Conservation (phyloP, 176 grass and related monocot genomes). For the Bromus sterilis region DNA sequence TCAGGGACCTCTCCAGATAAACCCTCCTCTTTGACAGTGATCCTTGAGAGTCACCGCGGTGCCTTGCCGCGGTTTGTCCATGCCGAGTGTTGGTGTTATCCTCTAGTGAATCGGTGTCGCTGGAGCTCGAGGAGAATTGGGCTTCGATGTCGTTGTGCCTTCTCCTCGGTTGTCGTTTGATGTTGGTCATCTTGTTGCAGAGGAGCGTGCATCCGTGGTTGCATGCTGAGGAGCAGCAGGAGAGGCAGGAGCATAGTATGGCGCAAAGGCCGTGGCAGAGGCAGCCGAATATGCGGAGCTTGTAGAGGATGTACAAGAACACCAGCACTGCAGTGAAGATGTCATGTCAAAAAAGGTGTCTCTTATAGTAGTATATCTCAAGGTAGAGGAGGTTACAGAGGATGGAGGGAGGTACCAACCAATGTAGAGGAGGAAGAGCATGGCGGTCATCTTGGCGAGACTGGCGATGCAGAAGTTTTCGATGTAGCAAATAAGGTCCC, state of each 20-base stretch:
- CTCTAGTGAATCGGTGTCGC: neutral
- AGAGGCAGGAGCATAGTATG: constrained; percentile 29
- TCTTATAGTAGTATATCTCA: no score
- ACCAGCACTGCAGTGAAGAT: constrained; percentile 20
- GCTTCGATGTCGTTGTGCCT: constrained; percentile 14
- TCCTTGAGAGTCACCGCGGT: neutral
- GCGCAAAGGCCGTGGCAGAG: constrained; percentile 15
- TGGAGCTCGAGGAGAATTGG: constrained; percentile 16
- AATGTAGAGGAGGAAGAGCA: constrained; percentile 43
- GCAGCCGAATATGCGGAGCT: constrained; percentile 41
- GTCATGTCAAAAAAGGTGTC: no score
- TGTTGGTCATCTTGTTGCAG: constrained; percentile 33
- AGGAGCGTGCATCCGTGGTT: constrained; percentile 11
- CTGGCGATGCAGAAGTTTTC: constrained; percentile 54
- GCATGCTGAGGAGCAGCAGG: constrained; percentile 28
- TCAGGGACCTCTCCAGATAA: constrained; percentile 41
- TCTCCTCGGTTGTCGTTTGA: neutral
- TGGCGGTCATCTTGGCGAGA: constrained; percentile 39
- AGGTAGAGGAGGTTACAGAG: no score
- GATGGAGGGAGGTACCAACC: constrained; percentile 17
- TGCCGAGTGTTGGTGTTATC: neutral
- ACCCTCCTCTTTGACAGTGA: constrained; percentile 23
- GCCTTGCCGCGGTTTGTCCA: neutral
- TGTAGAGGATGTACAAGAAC: constrained; percentile 49
- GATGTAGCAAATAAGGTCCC: constrained; percentile 63